Base-by-base conservation (phyloP, 371 early-diverging fungal genomes). In the Caulochytrium protostelioides region DNA sequence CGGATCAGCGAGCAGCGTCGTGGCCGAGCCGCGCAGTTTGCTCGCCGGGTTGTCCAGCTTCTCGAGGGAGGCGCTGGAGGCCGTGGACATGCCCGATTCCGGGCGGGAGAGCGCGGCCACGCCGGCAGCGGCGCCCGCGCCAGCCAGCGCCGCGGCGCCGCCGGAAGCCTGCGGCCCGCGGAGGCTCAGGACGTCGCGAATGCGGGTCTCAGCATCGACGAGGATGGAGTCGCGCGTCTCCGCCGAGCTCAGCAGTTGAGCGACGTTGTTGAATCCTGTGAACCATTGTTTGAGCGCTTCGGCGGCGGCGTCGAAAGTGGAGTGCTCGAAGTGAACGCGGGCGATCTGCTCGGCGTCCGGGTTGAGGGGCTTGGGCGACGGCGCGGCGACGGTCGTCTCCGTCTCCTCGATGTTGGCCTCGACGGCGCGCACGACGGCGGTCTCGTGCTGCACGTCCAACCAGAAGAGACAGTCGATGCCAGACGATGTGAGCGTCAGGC, bases 201-300 rank as follows among this genome's bases (percentile, higher is more conserved):
- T n/a, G n/a, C n/a, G n/a, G n/a, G n/a, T n/a, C n/a, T n/a, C 10
- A 12, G 12, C 10, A 12, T 12, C 24, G 20, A 13, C 22, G 20
- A 13, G n/a, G 22, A 32, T 15, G n/a, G n/a, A n/a, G n/a, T n/a
- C n/a, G n/a, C n/a, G n/a, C n/a, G n/a, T n/a, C n/a, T n/a, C n/a
- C n/a, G n/a, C n/a, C n/a, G n/a, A n/a, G n/a, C n/a, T n/a, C n/a
- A n/a, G n/a, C n/a, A n/a, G n/a, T n/a, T n/a, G n/a, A n/a, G n/a
- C n/a, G 6, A 64, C 23, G 34, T 58, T 64, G 25, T 51, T 46
- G 34, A 66, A 66, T 28, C 49, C 22, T 1, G 24, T 22, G 37
- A 43, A 59, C 60, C 64, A 67, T 7, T 67, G 62, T 28, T 52
- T 53, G 17, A 67, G 27, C 4, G 30, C 30, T 21, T 56, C 60